Conservation (phyloP, 768 basidiomycete species). For the Boletus huronensis region DNA sequence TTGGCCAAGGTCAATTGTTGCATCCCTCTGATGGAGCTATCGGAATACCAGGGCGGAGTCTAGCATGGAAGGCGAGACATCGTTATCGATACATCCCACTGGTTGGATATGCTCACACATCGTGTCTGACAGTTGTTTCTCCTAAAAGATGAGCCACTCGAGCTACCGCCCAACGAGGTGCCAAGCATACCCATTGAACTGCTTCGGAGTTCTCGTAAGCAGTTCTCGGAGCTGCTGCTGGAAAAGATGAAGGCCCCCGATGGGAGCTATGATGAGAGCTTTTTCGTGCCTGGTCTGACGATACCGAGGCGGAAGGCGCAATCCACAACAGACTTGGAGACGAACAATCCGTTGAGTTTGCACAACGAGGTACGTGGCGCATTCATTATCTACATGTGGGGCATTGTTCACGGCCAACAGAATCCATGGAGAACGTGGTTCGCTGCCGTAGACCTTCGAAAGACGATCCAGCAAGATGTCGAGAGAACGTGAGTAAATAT, state of each 20-base stretch:
- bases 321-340: slow-evolving; percentile 48
- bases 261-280: slow-evolving; percentile 73
- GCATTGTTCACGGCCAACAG: slow-evolving; percentile 34
- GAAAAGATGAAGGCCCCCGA: slow-evolving; percentile 83
- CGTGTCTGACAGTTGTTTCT: slow-evolving; percentile 58
- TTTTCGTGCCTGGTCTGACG: slow-evolving; percentile 51
- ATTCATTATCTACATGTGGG: background rate
- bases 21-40: slow-evolving; percentile 36
- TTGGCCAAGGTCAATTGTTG: slow-evolving; percentile 59
- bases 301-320: slow-evolving; percentile 32
- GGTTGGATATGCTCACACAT: slow-evolving; percentile 20
- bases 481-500: slow-evolving; percentile 78
- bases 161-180: slow-evolving; percentile 40
- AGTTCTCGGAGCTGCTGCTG: slow-evolving; percentile 55
- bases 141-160: slow-evolving; percentile 61
- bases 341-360: slow-evolving; percentile 78
- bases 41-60: slow-evolving; percentile 68
- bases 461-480: slow-evolving; percentile 90
- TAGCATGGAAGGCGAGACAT: slow-evolving; percentile 74
- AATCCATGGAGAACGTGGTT: slow-evolving; percentile 98
- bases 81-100: slow-evolving; percentile 8
- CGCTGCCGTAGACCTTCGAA: slow-evolving; percentile 79
- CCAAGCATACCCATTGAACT: slow-evolving; percentile 37
- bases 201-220: slow-evolving; percentile 48
- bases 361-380: slow-evolving; percentile 57